Conservation (phyloP, 2,329 filamentous ascomycete species). For the Penicillium sp. region DNA sequence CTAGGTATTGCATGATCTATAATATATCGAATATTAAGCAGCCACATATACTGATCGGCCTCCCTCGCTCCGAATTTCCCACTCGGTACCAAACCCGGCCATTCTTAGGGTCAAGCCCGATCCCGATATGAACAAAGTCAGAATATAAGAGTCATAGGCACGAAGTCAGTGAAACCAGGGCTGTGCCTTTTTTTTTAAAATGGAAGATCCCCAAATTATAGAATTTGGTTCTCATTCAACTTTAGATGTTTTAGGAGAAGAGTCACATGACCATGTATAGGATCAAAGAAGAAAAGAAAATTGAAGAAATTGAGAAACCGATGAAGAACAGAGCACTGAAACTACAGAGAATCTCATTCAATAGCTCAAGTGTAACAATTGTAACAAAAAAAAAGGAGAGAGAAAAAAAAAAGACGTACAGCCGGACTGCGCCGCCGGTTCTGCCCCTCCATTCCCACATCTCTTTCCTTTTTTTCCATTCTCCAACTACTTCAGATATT, state of each 20-base stretch:
- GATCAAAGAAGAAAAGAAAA: neutral
- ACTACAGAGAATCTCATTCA: neutral
- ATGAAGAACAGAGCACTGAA: neutral
- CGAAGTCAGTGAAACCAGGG: neutral
- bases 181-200: too few species aligned
- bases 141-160: neutral
- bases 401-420: neutral
- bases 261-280: constrained; percentile 14
- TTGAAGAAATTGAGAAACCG: neutral
- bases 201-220: neutral
- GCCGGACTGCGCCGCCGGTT: constrained; percentile 34
- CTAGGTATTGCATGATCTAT: too few species aligned
- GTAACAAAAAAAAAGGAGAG: neutral
- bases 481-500: constrained; percentile 25
- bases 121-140: neutral
- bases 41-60: constrained; percentile 13
- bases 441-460: constrained; percentile 27
- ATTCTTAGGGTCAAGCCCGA: constrained; percentile 5
- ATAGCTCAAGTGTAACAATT: constrained; percentile 9
- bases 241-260: neutral
- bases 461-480: constrained; percentile 13
- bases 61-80: constrained; percentile 17
- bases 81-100: constrained; percentile 19
- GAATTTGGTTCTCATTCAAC: neutral
- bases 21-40: neutral